phyloP scores from a whole-genome alignment of 139 green algal genomes.

The Nannochloris sp. region DNA sequence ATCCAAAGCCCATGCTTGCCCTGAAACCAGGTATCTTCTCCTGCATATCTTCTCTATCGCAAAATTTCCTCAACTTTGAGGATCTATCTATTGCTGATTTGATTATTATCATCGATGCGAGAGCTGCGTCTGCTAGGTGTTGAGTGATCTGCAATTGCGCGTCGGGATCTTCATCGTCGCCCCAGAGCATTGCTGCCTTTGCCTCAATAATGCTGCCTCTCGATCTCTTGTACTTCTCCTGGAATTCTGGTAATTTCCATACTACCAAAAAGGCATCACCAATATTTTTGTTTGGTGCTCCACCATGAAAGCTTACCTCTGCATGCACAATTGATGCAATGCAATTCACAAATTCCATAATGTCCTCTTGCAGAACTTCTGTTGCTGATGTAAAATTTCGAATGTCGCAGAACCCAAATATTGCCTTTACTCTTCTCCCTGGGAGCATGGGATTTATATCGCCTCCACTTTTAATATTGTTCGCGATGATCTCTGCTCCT shows the following conservation, averaged over 20 bases:
- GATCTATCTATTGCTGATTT: constrained; percentile 65
- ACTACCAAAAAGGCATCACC: constrained; percentile 94
- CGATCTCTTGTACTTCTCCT: not conserved
- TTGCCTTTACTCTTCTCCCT: constrained; percentile 68
- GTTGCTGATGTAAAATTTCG: constrained; percentile 82
- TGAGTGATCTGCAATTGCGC: not conserved
- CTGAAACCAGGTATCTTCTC: constrained; percentile 63
- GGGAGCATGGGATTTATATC: constrained; percentile 92
- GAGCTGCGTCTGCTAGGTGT: constrained; percentile 69
- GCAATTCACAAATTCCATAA: constrained; percentile 98
- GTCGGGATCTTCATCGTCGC: too few relatives aligned
- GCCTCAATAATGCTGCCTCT: constrained; percentile 10
- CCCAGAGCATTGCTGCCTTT: not conserved
- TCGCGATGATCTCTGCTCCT: constrained; percentile 77
- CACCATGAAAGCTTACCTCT: constrained; percentile 74
- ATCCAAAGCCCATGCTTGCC: constrained; percentile 82
- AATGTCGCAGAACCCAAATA: constrained; percentile 98
- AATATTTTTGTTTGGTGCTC: constrained; percentile 97
- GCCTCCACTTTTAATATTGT: constrained; percentile 87
- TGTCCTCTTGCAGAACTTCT: constrained; percentile 86
- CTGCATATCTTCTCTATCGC: constrained; percentile 50
- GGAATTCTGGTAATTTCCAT: constrained; percentile 66
- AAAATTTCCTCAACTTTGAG: constrained; percentile 33
- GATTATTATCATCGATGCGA: constrained; percentile 84
- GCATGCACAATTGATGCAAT: constrained; percentile 91